A percentile compares a stretch with the other conserved stretches of the same genome.
Conservation (phyloP, 1,139 yeast genomes). For the Geotrichum klebahnii region DNA sequence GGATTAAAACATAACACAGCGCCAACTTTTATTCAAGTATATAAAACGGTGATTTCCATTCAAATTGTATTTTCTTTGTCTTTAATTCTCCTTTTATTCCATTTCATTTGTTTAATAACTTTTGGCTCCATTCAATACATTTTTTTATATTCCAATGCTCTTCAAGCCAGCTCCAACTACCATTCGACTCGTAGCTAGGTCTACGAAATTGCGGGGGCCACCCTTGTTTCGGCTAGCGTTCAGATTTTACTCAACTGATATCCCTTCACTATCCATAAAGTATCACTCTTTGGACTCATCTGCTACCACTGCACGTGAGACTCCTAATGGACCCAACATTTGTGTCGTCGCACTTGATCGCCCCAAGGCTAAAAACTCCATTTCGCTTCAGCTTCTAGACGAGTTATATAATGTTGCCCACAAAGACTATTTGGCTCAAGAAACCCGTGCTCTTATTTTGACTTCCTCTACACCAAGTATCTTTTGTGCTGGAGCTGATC, state of each 20-base stretch:
- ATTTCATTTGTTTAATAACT: too few species aligned
- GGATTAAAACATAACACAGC: too few species aligned
- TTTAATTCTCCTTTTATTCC: too few species aligned
- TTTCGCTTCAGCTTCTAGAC: conserved; percentile 32
- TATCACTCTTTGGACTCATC: conserved; percentile 15
- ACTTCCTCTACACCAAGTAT: conserved; percentile 32
- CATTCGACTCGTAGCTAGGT: neutral
- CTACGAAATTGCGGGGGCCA: neutral
- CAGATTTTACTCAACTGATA: conserved; percentile 9
- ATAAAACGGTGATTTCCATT: too few species aligned
- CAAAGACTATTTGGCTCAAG: conserved; percentile 21
- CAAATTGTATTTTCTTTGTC: too few species aligned
- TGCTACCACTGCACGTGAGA: neutral
- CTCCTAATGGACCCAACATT: conserved; percentile 24
- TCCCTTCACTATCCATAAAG: conserved; percentile 10
- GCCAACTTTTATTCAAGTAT: too few species aligned
- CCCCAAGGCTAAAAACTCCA: conserved; percentile 37
- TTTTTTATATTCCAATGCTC: neutral
- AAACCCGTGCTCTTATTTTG: conserved; percentile 33
- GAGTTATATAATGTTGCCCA: conserved; percentile 30
- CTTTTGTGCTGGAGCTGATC: conserved; percentile 40
- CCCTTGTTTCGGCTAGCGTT: neutral
- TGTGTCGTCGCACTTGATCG: conserved; percentile 34
- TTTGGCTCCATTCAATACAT: too few species aligned
- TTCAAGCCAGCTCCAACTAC: neutral